Evolutionary conservation across 805 yeast species (phyloP), one percentile per base, ranked within the genome.

Genomic region (Teunomyces cretensis): DNA sequence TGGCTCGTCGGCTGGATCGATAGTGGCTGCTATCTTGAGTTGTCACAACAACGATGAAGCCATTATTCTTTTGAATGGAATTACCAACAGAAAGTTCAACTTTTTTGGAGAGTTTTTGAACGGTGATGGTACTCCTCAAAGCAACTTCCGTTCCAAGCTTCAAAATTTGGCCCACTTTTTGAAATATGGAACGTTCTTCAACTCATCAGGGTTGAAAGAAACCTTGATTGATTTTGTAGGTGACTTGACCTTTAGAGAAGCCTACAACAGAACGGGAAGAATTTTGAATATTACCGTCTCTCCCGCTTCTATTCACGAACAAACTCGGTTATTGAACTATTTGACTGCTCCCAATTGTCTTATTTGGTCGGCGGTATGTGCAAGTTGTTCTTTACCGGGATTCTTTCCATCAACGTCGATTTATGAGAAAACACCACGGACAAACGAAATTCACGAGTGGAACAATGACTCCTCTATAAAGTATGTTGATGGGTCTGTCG

Each of bases 1-100:
- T 39, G 99, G 99, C 1, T 86, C 96, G 11, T 88, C 96, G 17
- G 96, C 97, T 0, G 99, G 99, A 13, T 90, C 97, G 1, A 91
- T 94, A 42, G 84, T 94, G 39, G 97, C 98, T 14, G 80, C 96
- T 40, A 81, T 94, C 13, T 72, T 94, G 39, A 89, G 96, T 58
- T 84, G 87, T 13, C 88, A 86, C 58, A 79, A 84, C 8, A 83
- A 83, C 46, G 86, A 81, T 27, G 97, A 91, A 62, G 73, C 83
- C 2, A 62, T 73, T 14, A 75, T 66, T 5, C 61, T 88, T 13
- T 67, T 92, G 46, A 74, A 67, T 26, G 79, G 82, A 12, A 81
- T 91, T 46, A 79, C 83, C 39, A 84, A 79, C 24, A 74, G 74
- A 17, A 70, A 75, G 13, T 79, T 80, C 53, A 72, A 72, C 53